Evolutionary conservation across 2,329 filamentous ascomycete genomes (phyloP).

Genomic region (Colletotrichum lentis): DNA sequence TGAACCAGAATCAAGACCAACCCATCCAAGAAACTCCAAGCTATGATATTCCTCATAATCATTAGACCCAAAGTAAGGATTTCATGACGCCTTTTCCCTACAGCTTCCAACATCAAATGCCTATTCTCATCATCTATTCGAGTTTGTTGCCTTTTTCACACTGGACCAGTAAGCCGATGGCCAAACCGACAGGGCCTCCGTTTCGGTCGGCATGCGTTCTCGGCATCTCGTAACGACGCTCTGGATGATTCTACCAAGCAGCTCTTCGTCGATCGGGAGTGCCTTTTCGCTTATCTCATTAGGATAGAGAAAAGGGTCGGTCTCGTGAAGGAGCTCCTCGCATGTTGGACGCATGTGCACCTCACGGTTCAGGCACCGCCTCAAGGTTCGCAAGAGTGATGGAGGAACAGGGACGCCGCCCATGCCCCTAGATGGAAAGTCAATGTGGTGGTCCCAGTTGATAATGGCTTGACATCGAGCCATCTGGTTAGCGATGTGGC

Average conservation of each 20-base stretch:
- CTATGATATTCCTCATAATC: slow-evolving; percentile 35
- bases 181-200: slow-evolving; percentile 64
- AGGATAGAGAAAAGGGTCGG: slow-evolving; percentile 72
- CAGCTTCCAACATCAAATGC: slow-evolving; percentile 33
- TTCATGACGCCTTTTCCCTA: slow-evolving; percentile 28
- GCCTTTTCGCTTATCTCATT: slow-evolving; percentile 63
- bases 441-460: slow-evolving; percentile 76
- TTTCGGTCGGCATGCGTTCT: slow-evolving; percentile 66
- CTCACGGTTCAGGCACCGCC: slow-evolving; percentile 69
- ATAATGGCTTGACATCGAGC: slow-evolving; percentile 87
- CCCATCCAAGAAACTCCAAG: slow-evolving; percentile 34
- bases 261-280: slow-evolving; percentile 68
- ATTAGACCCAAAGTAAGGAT: slow-evolving; percentile 34
- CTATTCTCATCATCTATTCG: slow-evolving; percentile 36
- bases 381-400: slow-evolving; percentile 68
- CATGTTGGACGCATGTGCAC: slow-evolving; percentile 70
- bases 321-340: slow-evolving; percentile 65
- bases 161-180: slow-evolving; percentile 69
- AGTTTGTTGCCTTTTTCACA: slow-evolving; percentile 60
- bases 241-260: slow-evolving; percentile 68
- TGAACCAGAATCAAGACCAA: slow-evolving; percentile 26
- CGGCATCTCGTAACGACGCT: slow-evolving; percentile 68
- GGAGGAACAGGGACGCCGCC: slow-evolving; percentile 69
- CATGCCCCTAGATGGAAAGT: slow-evolving; percentile 74
- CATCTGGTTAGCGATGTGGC: slow-evolving; percentile 87